Conservation (phyloP, 2,329 filamentous ascomycete genomes). For the Paecilomyces formosus region DNA sequence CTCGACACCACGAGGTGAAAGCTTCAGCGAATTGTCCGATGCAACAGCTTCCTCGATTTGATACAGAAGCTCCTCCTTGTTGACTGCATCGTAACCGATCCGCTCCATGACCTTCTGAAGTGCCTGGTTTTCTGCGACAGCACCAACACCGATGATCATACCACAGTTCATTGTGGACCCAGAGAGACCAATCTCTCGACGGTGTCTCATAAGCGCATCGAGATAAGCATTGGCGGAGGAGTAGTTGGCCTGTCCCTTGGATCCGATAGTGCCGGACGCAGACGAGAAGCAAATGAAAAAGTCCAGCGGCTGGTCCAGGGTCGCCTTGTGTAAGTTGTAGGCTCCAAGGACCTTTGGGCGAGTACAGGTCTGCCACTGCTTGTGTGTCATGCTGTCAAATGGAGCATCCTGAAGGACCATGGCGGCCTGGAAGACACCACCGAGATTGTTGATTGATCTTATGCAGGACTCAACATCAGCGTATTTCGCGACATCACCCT, state of each 20-base stretch:
- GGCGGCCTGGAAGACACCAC: conserved; percentile 8
- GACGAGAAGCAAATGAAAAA: conserved; percentile 13
- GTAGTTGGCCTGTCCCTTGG: conserved; percentile 11
- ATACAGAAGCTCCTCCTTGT: conserved; percentile 12
- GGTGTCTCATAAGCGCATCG: conserved; percentile 11
- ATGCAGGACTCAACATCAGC: neutral
- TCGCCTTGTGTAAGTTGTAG: conserved; percentile 10
- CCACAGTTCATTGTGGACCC: conserved; percentile 7
- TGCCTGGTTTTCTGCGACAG: conserved; percentile 10
- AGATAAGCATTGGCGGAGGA: conserved; percentile 14
- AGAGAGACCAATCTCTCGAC: conserved; percentile 8
- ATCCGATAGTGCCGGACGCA: conserved; percentile 9
- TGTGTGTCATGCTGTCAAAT: conserved; percentile 10
- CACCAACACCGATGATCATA: conserved; percentile 8
- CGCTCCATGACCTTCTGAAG: conserved; percentile 12
- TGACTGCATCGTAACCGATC: conserved; percentile 15
- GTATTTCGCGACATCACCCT: neutral
- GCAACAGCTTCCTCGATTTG: conserved; percentile 13
- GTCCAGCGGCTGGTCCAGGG: conserved; percentile 6
- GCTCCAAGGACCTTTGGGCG: conserved; percentile 8
- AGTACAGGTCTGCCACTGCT: conserved; percentile 11
- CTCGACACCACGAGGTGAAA: conserved; percentile 5
- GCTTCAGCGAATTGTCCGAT: conserved; percentile 2
- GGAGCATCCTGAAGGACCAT: conserved; percentile 11
- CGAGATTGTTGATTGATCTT: neutral